Conservation (phyloP, 495 filamentous ascomycete genomes). For the Corynascus novoguineensis region DNA sequence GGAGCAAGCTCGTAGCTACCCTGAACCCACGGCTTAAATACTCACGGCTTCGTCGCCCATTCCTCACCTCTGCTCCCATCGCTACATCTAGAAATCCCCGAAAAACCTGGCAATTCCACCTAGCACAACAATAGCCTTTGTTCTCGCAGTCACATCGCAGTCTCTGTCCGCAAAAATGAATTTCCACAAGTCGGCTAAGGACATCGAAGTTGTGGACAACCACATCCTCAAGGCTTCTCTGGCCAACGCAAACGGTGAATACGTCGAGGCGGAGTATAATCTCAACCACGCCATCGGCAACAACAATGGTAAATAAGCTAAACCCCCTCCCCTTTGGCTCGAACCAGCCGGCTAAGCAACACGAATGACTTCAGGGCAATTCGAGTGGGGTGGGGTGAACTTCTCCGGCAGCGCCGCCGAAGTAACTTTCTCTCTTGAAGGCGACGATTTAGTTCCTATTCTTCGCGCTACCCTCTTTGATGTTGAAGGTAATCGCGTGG, state of each 20-base stretch:
- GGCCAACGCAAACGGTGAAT: conserved; percentile 26
- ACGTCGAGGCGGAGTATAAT: conserved; percentile 34
- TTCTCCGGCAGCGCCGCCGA: conserved; percentile 39
- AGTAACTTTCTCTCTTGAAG: conserved; percentile 39
- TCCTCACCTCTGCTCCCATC: not conserved
- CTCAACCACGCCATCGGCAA: conserved; percentile 43
- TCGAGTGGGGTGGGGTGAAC: conserved; percentile 41
- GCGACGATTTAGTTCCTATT: conserved; percentile 29
- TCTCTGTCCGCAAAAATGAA: conserved; percentile 22
- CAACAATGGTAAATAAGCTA: conserved; percentile 34
- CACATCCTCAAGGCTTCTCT: conserved; percentile 39
- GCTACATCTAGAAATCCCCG: too few relatives aligned
- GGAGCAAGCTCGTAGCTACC: not conserved
- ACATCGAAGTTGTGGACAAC: conserved; percentile 39
- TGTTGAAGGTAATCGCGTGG: conserved; percentile 4
- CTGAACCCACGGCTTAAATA: conserved; percentile 9
- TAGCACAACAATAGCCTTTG: not conserved
- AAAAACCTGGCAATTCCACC: too few relatives aligned
- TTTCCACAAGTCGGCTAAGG: conserved; percentile 39
- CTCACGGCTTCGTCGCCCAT: not conserved
- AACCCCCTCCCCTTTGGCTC: too few relatives aligned
- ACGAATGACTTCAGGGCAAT: conserved; percentile 27
- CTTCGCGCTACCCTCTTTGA: conserved; percentile 26
- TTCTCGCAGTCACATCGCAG: not conserved
- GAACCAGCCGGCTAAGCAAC: not conserved